These are phyloP conservation scores for Salicornia ramosissima DNA, from an alignment of 148 eudicot species.

Conservation along the genomic window DNA sequence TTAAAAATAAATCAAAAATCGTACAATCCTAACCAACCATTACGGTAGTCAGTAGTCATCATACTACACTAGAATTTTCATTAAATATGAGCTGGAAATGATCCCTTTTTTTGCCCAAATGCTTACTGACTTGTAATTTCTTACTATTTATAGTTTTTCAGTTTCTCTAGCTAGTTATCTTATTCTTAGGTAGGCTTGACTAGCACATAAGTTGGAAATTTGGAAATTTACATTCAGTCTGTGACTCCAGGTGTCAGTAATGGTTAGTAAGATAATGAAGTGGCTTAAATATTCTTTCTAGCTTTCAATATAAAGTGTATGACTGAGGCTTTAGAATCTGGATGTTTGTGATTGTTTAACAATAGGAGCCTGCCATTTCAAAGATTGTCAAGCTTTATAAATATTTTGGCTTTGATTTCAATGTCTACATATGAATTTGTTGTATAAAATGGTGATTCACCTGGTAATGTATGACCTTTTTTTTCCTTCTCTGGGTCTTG, in stretches of 20 bases:
- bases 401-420: not conserved
- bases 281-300: not conserved
- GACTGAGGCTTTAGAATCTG: not conserved
- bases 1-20: no score
- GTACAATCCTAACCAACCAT: no score
- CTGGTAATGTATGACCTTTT: not conserved
- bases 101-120: not conserved
- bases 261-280: not conserved
- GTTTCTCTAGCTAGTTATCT: not conserved
- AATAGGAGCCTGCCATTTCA: not conserved
- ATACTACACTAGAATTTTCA: no score
- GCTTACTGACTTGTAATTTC: not conserved
- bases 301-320: not conserved
- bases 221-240: not conserved
- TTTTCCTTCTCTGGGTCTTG: slow-evolving; percentile 37
- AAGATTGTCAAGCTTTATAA: not conserved
- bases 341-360: not conserved
- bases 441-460: no score
- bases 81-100: not conserved
- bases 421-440: no score
- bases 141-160: not conserved
- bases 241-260: not conserved
- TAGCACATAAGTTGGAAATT: not conserved
- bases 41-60: no score
- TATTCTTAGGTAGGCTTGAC: no score